A percentile compares a stretch with the other conserved stretches of the same genome.
phyloP scores from a whole-genome alignment of 352 stramenopile genomes.

The Albugo candida region DNA sequence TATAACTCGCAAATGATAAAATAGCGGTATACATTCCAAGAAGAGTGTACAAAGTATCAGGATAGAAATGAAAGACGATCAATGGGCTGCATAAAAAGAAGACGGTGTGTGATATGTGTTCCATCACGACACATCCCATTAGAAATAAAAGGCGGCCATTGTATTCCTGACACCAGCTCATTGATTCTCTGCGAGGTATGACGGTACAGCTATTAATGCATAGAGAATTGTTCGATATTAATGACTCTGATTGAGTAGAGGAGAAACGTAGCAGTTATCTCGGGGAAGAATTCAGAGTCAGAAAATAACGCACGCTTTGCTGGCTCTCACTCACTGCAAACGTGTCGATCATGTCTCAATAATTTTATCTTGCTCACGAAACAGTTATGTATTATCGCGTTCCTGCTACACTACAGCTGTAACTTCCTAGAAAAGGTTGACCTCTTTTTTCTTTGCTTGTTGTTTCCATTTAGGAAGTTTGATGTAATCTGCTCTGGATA shows the following conservation, averaged over 20 bases:
- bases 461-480: conserved; percentile 73
- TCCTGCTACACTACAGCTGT: too few relatives aligned
- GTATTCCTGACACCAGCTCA: conserved; percentile 40
- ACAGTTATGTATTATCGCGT: too few relatives aligned
- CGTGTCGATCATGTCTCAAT: too few relatives aligned
- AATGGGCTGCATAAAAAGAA: conserved; percentile 48
- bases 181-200: too few relatives aligned
- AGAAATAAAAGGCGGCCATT: conserved; percentile 61
- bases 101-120: conserved; percentile 53
- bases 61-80: conserved; percentile 62
- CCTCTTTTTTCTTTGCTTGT: conserved; percentile 75
- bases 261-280: too few relatives aligned
- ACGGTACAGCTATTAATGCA: too few relatives aligned
- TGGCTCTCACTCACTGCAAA: too few relatives aligned
- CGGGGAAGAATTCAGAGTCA: too few relatives aligned
- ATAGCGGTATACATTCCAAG: conserved; percentile 62
- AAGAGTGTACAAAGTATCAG: conserved; percentile 41
- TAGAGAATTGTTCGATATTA: too few relatives aligned
- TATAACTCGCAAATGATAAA: conserved; percentile 36
- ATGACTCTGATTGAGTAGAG: too few relatives aligned
- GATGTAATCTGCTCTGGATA: conserved; percentile 35
- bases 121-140: conserved; percentile 56
- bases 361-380: too few relatives aligned
- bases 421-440: conserved; percentile 41
- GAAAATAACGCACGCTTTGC: too few relatives aligned